Percentiles rank a stretch among this genome's conserved stretches.
Evolutionary conservation across 2,329 filamentous ascomycete genomes (phyloP).

Genomic region (Microdochium trichocladiopsis): DNA sequence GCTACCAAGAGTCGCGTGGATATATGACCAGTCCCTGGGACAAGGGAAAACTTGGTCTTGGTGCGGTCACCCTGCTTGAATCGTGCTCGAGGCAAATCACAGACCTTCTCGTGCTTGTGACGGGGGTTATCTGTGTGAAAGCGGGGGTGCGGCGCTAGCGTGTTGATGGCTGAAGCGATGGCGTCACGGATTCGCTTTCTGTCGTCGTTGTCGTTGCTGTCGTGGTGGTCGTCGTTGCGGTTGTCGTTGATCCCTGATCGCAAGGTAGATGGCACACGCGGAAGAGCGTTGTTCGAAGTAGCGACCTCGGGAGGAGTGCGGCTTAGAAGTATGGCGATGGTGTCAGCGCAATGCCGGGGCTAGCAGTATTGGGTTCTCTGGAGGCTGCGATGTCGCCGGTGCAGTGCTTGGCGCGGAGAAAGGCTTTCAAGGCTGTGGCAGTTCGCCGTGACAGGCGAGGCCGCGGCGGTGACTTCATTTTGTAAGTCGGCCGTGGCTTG

Average conservation of each 20-base stretch:
- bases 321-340: too few relatives aligned
- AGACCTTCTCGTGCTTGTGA: neutral
- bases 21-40: too few relatives aligned
- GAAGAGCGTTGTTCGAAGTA: neutral
- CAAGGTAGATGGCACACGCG: neutral
- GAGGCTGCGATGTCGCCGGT: too few relatives aligned
- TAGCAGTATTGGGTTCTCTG: too few relatives aligned
- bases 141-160: neutral
- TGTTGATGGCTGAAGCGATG: neutral
- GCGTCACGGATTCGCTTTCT: neutral
- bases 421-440: too few relatives aligned
- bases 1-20: too few relatives aligned
- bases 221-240: neutral
- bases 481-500: neutral
- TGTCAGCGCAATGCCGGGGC: too few relatives aligned
- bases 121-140: neutral
- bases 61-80: neutral
- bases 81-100: neutral
- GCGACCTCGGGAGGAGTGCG: too few relatives aligned
- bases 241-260: neutral
- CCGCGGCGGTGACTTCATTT: neutral
- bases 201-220: neutral
- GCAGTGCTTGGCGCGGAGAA: too few relatives aligned
- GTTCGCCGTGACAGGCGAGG: neutral
- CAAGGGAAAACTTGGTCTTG: too few relatives aligned